Evolutionary conservation across 2,329 filamentous ascomycete species (phyloP).

Genomic region (Fusarium robinianum): DNA sequence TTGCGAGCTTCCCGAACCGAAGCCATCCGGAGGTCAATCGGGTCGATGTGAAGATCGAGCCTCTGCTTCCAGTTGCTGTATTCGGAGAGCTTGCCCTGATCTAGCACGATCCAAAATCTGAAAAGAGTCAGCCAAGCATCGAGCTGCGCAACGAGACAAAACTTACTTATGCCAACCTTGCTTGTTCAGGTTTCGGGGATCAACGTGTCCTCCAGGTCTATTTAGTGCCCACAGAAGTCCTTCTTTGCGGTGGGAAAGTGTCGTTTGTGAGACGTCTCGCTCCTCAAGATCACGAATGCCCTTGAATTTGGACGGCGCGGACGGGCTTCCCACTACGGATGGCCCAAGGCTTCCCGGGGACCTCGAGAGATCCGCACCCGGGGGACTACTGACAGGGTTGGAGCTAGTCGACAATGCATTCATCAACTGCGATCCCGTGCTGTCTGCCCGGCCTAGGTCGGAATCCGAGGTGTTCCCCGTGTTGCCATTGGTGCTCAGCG

Average conservation of each 20-base stretch:
- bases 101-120: conserved; percentile 97
- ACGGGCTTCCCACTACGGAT: conserved; percentile 54
- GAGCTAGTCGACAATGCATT: conserved; percentile 53
- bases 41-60: conserved; percentile 95
- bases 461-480: conserved; percentile 62
- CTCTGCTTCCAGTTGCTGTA: conserved; percentile 99
- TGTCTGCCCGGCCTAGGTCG: conserved; percentile 74
- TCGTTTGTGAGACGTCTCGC: conserved; percentile 63
- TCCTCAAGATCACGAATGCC: conserved; percentile 93
- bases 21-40: conserved; percentile 94
- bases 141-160: not conserved
- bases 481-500: conserved; percentile 49
- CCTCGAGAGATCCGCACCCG: conserved; percentile 54
- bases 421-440: conserved; percentile 70
- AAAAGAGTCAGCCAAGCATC: conserved; percentile 21
- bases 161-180: conserved; percentile 98
- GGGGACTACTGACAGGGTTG: conserved; percentile 37
- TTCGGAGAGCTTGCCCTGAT: conserved; percentile 94
- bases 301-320: conserved; percentile 71
- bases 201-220: conserved; percentile 88
- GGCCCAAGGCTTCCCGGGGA: conserved; percentile 60
- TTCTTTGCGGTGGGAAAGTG: conserved; percentile 77
- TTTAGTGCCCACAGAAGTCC: conserved; percentile 94
- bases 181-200: conserved; percentile 93
- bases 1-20: conserved; percentile 95